These are phyloP conservation scores for Suillus subalutaceus DNA, from an alignment of 768 basidiomycete genomes.

Conservation along the genomic window DNA sequence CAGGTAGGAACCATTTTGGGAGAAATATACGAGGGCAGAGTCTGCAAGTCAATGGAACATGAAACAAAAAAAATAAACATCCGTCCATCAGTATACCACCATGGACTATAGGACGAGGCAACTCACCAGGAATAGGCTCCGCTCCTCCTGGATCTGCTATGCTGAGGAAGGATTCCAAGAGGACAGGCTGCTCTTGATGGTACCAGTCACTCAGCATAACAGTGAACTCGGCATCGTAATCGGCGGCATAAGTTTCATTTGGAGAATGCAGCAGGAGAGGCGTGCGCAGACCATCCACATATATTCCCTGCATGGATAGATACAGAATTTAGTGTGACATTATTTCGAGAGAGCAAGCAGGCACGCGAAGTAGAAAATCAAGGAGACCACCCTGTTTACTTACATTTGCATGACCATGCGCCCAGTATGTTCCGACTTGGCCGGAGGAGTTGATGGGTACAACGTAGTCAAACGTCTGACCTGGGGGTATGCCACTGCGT, in stretches of 20 bases:
- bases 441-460: constrained; percentile 69
- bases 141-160: constrained; percentile 79
- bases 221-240: constrained; percentile 90
- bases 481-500: constrained; percentile 75
- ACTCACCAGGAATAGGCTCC: constrained; percentile 84
- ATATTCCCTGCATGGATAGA: constrained; percentile 63
- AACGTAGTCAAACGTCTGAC: constrained; percentile 70
- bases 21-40: constrained; percentile 81
- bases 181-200: constrained; percentile 67
- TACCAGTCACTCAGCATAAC: constrained; percentile 93
- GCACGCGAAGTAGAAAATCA: background rate
- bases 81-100: background rate
- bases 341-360: background rate
- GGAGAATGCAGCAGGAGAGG: constrained; percentile 78
- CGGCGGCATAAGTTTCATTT: constrained; percentile 52
- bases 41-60: constrained; percentile 43
- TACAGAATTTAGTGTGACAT: constrained; percentile 1
- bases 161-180: constrained; percentile 69
- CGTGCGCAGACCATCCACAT: constrained; percentile 91
- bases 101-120: background rate
- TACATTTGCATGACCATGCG: constrained; percentile 67
- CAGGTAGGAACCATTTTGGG: constrained; percentile 73
- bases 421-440: constrained; percentile 84
- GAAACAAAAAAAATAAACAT: background rate
- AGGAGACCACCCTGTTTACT: constrained; percentile 18